These are phyloP conservation scores for Allium sativum DNA, from an alignment of 106 monocot genomes.

Conservation along the genomic window DNA sequence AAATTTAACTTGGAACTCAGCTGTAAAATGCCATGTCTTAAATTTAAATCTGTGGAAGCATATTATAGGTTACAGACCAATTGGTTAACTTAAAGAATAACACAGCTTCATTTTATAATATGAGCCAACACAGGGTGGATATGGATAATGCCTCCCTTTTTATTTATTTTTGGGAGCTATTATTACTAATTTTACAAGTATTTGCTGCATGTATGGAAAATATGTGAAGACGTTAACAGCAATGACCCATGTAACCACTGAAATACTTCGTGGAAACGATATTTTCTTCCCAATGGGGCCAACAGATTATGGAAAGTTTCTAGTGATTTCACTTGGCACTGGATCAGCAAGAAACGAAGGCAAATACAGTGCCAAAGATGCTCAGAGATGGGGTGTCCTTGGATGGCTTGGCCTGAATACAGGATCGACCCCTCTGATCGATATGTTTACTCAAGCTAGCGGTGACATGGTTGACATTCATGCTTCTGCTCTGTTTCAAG, in stretches of 20 bases:
- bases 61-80: no score
- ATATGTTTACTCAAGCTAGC: constrained; percentile 44
- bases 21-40: no score
- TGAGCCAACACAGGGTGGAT: no score
- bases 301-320: constrained; percentile 38
- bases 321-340: constrained; percentile 57
- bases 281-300: constrained; percentile 42
- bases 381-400: constrained; percentile 49
- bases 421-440: constrained; percentile 44
- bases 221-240: constrained; percentile 41
- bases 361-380: constrained; percentile 19
- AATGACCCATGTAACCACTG: constrained; percentile 30
- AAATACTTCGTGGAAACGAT: constrained; percentile 22
- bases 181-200: no score
- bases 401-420: constrained; percentile 29
- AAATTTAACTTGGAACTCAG: no score
- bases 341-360: constrained; percentile 25
- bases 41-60: no score
- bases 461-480: constrained; percentile 72
- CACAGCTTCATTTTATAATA: no score
- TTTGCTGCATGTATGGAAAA: neutral
- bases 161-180: no score
- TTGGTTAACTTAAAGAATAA: no score
- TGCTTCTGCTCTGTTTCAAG: constrained; percentile 36
- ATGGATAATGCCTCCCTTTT: no score